Conservation (phyloP, 2,329 filamentous ascomycete species). For the Pezicula carpinea region DNA sequence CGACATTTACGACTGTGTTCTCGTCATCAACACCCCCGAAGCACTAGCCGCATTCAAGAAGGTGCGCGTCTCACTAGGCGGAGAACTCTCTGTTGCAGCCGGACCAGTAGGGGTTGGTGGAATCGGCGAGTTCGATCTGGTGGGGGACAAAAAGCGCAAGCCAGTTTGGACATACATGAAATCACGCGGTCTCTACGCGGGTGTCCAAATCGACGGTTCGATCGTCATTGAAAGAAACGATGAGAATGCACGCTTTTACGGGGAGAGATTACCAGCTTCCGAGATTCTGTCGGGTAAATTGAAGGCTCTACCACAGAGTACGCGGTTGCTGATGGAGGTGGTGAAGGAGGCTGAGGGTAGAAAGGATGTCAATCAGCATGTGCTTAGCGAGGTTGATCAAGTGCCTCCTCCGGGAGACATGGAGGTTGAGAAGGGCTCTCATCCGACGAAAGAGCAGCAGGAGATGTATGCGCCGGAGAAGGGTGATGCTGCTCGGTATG, state of each 20-base stretch:
- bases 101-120: conserved; percentile 79
- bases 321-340: conserved; percentile 54
- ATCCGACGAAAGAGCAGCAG: conserved; percentile 9
- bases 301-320: conserved; percentile 19
- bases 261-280: conserved; percentile 52
- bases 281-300: conserved; percentile 46
- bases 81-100: conserved; percentile 70
- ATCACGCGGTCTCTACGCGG: conserved; percentile 80
- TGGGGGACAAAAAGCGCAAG: conserved; percentile 51
- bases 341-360: conserved; percentile 84
- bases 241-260: conserved; percentile 82
- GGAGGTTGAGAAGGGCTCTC: conserved; percentile 36
- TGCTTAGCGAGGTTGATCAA: conserved; percentile 58
- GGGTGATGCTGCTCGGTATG: too few species aligned
- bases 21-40: conserved; percentile 83
- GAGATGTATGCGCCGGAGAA: conserved; percentile 4
- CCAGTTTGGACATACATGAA: conserved; percentile 84
- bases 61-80: conserved; percentile 72
- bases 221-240: conserved; percentile 79
- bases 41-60: conserved; percentile 81
- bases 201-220: conserved; percentile 80
- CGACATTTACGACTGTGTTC: conserved; percentile 92
- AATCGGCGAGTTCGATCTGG: conserved; percentile 19
- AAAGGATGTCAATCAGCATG: conserved; percentile 61
- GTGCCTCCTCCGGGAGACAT: conserved; percentile 71